Evolutionary conservation across 2,329 filamentous ascomycete species (phyloP).

Genomic region (Phaeoacremonium minimum): DNA sequence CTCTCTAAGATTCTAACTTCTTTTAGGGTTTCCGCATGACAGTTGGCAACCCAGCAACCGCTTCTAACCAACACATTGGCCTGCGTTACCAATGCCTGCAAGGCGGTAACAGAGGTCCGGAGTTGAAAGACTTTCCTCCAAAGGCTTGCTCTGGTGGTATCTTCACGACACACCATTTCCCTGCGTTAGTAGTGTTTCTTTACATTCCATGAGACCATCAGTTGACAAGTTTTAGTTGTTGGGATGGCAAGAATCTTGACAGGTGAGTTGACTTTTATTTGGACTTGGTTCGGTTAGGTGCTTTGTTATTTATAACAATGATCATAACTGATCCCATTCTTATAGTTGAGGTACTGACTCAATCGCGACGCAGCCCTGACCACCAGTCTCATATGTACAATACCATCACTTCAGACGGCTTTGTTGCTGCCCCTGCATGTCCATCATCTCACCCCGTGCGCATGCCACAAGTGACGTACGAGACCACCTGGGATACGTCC

Average conservation of each 20-base stretch:
- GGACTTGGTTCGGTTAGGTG: too few relatives aligned
- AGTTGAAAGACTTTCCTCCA: too few relatives aligned
- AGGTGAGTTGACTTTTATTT: too few relatives aligned
- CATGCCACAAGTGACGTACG: slow-evolving; percentile 25
- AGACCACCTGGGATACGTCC: slow-evolving; percentile 10
- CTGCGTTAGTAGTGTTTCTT: too few relatives aligned
- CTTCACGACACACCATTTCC: slow-evolving; percentile 32
- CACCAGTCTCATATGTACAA: slow-evolving; percentile 31
- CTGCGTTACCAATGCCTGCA: slow-evolving; percentile 26
- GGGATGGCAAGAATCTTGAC: slow-evolving; percentile 56
- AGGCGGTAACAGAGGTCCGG: slow-evolving; percentile 23
- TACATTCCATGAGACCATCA: slow-evolving; percentile 7
- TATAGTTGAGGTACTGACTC: too few relatives aligned
- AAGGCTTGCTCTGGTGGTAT: slow-evolving; percentile 30
- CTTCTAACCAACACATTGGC: too few relatives aligned
- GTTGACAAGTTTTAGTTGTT: slow-evolving; percentile 37
- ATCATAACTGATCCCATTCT: too few relatives aligned
- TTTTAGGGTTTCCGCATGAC: too few relatives aligned
- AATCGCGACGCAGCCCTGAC: slow-evolving; percentile 25
- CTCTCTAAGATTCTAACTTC: too few relatives aligned
- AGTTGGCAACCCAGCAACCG: too few relatives aligned
- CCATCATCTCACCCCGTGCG: slow-evolving; percentile 28
- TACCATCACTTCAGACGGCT: slow-evolving; percentile 23
- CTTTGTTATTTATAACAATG: too few relatives aligned
- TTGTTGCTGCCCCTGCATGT: slow-evolving; percentile 23